Evolutionary conservation across 1,284 basidiomycete genomes (phyloP).

Genomic region (Meira nashicola): DNA sequence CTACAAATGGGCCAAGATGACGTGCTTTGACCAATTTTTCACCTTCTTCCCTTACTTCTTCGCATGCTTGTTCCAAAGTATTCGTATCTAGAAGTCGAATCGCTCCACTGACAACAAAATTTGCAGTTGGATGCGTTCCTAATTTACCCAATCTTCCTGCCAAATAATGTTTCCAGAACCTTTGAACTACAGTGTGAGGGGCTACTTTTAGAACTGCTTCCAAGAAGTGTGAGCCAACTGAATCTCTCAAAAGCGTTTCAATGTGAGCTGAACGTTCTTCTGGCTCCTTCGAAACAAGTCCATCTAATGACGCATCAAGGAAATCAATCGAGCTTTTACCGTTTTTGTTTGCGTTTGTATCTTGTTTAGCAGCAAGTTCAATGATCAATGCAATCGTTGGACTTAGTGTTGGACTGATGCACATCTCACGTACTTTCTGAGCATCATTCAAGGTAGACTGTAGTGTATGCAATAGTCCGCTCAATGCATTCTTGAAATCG

Average conservation of each 20-base stretch:
- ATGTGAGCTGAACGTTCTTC: conserved; percentile 20
- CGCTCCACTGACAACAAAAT: conserved; percentile 37
- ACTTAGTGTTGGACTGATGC: conserved; percentile 31
- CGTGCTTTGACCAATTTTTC: conserved; percentile 20
- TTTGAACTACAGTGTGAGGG: conserved; percentile 16
- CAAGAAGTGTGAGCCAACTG: conserved; percentile 43
- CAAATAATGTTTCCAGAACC: conserved; percentile 41
- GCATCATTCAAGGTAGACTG: conserved; percentile 12
- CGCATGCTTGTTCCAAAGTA: conserved; percentile 9
- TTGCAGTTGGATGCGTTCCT: conserved; percentile 45
- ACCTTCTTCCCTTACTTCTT: conserved; percentile 14
- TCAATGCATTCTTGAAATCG: conserved; percentile 19
- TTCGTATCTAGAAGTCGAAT: conserved; percentile 16
- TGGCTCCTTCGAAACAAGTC: conserved; percentile 20
- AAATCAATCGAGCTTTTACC: conserved; percentile 15
- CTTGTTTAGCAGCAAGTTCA: conserved; percentile 15
- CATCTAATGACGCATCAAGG: conserved; percentile 31
- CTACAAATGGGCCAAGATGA: conserved; percentile 11
- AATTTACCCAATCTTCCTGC: conserved; percentile 34
- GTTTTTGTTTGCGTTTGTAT: not conserved
- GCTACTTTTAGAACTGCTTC: conserved; percentile 22
- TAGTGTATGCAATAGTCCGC: not conserved
- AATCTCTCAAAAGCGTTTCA: conserved; percentile 44
- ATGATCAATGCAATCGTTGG: conserved; percentile 42
- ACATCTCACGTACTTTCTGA: conserved; percentile 19